Evolutionary conservation across 1,284 basidiomycete genomes (phyloP).

Genomic region (Coniferiporia weirii): DNA sequence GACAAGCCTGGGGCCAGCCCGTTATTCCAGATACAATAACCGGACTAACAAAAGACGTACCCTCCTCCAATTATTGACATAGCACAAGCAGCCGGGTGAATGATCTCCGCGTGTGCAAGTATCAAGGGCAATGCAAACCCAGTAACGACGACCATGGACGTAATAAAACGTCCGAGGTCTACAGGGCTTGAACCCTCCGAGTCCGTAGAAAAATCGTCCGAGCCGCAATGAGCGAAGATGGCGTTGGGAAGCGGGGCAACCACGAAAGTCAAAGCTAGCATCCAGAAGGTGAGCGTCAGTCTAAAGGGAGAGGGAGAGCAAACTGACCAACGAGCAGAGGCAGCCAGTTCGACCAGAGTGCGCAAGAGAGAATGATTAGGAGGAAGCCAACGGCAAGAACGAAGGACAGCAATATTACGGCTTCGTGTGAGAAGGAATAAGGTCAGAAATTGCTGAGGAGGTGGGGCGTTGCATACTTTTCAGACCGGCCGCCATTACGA

Average conservation of each 20-base stretch:
- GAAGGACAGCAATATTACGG: conserved; percentile 92
- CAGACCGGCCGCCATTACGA: conserved; percentile 25
- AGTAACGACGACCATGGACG: conserved; percentile 83
- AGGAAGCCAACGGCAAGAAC: conserved; percentile 96
- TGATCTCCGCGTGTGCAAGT: conserved; percentile 88
- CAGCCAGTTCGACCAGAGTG: conserved; percentile 95
- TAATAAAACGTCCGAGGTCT: conserved; percentile 90
- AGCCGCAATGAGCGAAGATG: conserved; percentile 78
- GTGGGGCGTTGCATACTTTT: conserved; percentile 21
- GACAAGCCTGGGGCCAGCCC: conserved; percentile 56
- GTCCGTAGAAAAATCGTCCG: conserved; percentile 75
- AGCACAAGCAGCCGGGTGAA: conserved; percentile 77
- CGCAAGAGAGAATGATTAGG: conserved; percentile 96
- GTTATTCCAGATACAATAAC: conserved; percentile 2
- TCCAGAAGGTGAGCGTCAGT: not conserved
- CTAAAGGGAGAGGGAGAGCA: not conserved
- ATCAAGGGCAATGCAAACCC: conserved; percentile 93
- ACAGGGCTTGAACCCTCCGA: conserved; percentile 58
- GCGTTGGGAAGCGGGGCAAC: conserved; percentile 95
- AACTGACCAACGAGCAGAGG: conserved; percentile 93
- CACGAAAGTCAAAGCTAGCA: conserved; percentile 86
- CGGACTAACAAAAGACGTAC: conserved; percentile 36
- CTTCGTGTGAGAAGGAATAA: conserved; percentile 34
- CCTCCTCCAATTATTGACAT: conserved; percentile 95
- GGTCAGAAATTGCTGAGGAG: not conserved